These are phyloP conservation scores for Capsicum baccatum DNA, from an alignment of 257 asterid species.

Conservation along the genomic window DNA sequence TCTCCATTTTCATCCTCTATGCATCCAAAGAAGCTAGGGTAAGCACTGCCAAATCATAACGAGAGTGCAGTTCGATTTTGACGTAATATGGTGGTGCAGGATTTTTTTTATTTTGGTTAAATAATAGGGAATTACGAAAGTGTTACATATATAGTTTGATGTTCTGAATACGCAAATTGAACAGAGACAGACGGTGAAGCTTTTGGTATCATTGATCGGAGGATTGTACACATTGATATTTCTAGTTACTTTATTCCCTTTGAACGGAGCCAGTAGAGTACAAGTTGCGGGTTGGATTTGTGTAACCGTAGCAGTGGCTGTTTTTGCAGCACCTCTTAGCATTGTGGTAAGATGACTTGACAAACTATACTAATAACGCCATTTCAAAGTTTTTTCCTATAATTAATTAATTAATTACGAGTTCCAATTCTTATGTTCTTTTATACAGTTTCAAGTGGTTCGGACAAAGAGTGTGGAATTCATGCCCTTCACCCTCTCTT, in stretches of 20 bases:
- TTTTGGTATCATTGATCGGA: conserved; percentile 34
- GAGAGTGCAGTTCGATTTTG: not conserved
- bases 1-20: conserved; percentile 50
- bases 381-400: not conserved
- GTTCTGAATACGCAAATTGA: not conserved
- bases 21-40: conserved; percentile 66
- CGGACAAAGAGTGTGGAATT: conserved; percentile 81
- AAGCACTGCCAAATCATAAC: not conserved
- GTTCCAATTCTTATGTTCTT: not conserved
- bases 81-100: not conserved
- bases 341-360: conserved; percentile 43
- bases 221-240: conserved; percentile 40
- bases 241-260: conserved; percentile 31
- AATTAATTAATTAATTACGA: not conserved
- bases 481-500: conserved; percentile 79
- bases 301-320: conserved; percentile 42
- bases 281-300: conserved; percentile 53
- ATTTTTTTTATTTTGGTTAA: not conserved
- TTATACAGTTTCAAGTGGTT: conserved; percentile 65
- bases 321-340: conserved; percentile 54
- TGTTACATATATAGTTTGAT: not conserved
- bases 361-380: not conserved
- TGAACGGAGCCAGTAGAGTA: conserved; percentile 33
- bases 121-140: not conserved
- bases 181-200: conserved; percentile 49